Evolutionary conservation across 2,329 filamentous ascomycete species (phyloP), one percentile per base, ranked within the genome.

Genomic region (Fusarium illudens): DNA sequence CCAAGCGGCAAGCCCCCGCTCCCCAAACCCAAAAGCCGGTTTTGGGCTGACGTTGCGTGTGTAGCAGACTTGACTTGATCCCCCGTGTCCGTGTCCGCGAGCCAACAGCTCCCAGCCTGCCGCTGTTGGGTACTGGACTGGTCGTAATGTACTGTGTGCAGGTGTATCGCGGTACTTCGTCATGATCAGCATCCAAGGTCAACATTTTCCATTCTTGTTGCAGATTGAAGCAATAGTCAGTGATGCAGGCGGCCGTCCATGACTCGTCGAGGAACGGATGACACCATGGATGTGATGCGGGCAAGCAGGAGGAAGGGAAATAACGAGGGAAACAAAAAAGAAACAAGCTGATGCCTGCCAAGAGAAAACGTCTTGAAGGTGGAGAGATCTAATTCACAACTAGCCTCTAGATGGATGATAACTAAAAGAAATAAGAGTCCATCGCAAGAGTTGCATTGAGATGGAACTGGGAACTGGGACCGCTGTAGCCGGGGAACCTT

Each of bases 151-250:
- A 68, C 65, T 42, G 44, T 25, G 39, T 51, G 42, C 61, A 68
- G 42, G 49, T 62, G 57, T 50, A 37, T 54, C 27, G 34, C 34
- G 33, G 25, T 54, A 49, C 39, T 66, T 59, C 65, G 61, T 68
- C 65, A 68, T 68, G 65, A 66, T 68, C 61, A 66, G 44, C 65
- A 50, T 50, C 39, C 37, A 39, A 42, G 42, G 44, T 51, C 53
- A 65, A 68, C 34, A 66, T 32, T 54, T 69, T 66, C 57, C 65
- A 50, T 68, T 68, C 36, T 66, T 53, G 65, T 46, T 58, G 49
- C 29, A 33, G 34, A 37, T 55, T 32, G 42, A 68, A 68, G 55
- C 48, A 65, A 37, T 52, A 33, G 29, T 22, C 29, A 34, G 17
- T 48, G 39, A 48, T 51, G 44, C 51, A 68, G 20, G 48, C 51